Evolutionary conservation across 139 green algal species (phyloP), one percentile per base, ranked within the genome.

Genomic region (Trebouxia sp.): DNA sequence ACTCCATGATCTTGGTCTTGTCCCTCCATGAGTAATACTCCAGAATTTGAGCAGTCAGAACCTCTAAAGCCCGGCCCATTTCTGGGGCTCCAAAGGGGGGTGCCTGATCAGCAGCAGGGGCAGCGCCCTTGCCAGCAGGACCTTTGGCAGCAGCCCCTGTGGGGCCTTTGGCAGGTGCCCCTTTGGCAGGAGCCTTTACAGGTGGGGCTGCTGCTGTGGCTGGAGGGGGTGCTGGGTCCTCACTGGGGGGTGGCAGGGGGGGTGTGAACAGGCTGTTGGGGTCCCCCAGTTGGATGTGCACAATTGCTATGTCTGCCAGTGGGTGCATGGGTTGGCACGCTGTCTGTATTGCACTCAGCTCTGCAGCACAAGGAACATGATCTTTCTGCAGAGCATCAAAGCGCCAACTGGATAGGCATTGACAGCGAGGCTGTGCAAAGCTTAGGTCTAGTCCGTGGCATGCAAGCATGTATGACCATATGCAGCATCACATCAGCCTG

Each of bases 171-270:
- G 62, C 62, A 45, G 62, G 11, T 30, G 35, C 32, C 12, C 62
- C 62, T 43, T 72, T 72, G 32, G 62, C 62, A 42, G 62, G 10
- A 35, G 62, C 62, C 43, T 72, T 72, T 72, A 35, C 62, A 43
- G 62, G 32, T 14, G 62, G 62, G 35, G 62, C n/a, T 11, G 62
- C 5, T 4, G 62, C 62, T 45, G 62, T 17, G 32, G 62, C 32
- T 26, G 32, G 3, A 12, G 32, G 6, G 55, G 26, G 55, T 32
- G 17, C 3, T 9, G 62, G 32, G 12, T 28, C 62, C 15, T 72
- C 62, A 43, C 32, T 45, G 32, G 62, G 62, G 32, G 62, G 8
- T 28, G 62, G 62, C 62, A n/a, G 9, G 62, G 43, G 42, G 32
- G 62, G 62, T 28, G 62, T 43, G 35, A 72, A 72, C 32, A 72